Conservation (phyloP, 345 rosid genomes). For the Moringa oleifera region DNA sequence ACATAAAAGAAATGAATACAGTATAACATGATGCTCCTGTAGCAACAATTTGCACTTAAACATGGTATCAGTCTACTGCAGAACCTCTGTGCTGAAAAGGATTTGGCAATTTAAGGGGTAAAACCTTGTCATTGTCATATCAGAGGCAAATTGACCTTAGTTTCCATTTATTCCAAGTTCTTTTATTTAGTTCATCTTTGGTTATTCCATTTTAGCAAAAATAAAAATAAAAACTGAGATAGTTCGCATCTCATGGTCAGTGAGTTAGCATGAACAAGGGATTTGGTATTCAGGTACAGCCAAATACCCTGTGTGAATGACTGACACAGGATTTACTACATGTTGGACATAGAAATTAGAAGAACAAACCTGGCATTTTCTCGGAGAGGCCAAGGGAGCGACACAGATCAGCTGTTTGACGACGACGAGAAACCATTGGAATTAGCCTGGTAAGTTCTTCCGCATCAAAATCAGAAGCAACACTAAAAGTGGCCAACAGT, state of each 20-base stretch:
- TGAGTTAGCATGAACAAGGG: no score
- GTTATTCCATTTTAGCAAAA: no score
- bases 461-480: constrained; percentile 74
- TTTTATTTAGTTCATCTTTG: no score
- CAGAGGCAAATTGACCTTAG: no score
- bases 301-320: neutral
- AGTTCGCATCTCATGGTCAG: no score
- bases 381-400: constrained; percentile 85
- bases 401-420: constrained; percentile 90
- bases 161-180: no score
- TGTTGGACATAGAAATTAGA: constrained; percentile 11
- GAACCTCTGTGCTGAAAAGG: neutral
- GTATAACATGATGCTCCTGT: no score
- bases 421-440: constrained; percentile 99
- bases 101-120: no score
- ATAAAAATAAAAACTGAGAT: no score
- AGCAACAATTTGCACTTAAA: neutral
- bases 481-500: constrained; percentile 79
- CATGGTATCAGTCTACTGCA: neutral
- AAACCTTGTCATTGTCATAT: neutral
- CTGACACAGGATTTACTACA: neutral
- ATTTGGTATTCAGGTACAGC: no score
- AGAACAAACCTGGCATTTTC: constrained; percentile 87
- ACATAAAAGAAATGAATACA: neutral
- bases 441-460: constrained; percentile 67